A percentile compares a stretch with the other conserved stretches of the same genome.
Conservation (phyloP, 805 yeast genomes). For the Suhomyces tanzawaensis region DNA sequence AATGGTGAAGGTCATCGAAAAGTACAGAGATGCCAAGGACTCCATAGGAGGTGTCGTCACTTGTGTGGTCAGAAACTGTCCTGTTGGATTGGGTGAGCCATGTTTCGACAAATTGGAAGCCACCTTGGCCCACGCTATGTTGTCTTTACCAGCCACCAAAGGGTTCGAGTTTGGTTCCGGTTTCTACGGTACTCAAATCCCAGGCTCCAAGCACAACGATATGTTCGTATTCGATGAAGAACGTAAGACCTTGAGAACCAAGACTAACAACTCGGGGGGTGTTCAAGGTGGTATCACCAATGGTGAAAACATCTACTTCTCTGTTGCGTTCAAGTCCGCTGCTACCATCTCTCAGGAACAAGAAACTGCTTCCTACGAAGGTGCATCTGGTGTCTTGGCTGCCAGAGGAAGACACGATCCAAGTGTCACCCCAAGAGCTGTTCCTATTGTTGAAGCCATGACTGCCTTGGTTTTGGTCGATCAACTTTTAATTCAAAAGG, state of each 20-base stretch:
- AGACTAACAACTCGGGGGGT: conserved; percentile 93
- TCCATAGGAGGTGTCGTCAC: conserved; percentile 98
- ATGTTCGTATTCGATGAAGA: conserved; percentile 65
- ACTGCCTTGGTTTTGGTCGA: conserved; percentile 93
- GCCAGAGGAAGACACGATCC: conserved; percentile 99
- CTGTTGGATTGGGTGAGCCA: conserved; percentile 97
- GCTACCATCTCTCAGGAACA: conserved; percentile 97
- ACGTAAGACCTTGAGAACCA: conserved; percentile 70
- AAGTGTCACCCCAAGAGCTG: conserved; percentile 96
- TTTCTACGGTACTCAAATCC: conserved; percentile 81
- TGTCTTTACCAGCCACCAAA: conserved; percentile 95
- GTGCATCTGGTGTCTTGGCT: conserved; percentile 80
- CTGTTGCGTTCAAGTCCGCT: conserved; percentile 96
- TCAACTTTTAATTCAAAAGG: conserved; percentile 76
- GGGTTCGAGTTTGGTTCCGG: conserved; percentile 99
- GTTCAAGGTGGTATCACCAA: conserved; percentile 97
- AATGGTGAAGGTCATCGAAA: conserved; percentile 86
- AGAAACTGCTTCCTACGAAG: conserved; percentile 83
- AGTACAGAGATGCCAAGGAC: conserved; percentile 80
- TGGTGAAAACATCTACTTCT: conserved; percentile 92
- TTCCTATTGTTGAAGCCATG: conserved; percentile 98
- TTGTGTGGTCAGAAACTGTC: conserved; percentile 91
- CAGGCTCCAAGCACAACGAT: conserved; percentile 95
- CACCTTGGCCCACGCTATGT: conserved; percentile 93
- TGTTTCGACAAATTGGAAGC: conserved; percentile 97